A percentile compares a stretch with the other conserved stretches of the same genome.
phyloP scores from a whole-genome alignment of 805 yeast species.

The Suhomyces sp. region DNA sequence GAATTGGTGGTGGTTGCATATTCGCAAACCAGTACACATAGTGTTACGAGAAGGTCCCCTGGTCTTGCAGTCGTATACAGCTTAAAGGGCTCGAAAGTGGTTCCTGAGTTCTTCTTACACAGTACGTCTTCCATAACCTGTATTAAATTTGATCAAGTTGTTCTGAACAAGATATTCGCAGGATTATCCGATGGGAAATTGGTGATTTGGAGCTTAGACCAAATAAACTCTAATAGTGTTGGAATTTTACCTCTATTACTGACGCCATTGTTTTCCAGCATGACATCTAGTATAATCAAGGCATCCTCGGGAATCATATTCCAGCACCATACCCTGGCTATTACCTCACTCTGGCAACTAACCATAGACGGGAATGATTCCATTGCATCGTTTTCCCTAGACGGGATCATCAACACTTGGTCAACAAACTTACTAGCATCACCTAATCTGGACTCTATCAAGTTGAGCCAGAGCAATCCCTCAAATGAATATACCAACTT shows the following conservation, averaged over 20 bases:
- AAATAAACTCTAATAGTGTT: slow-evolving; percentile 9
- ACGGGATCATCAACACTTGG: slow-evolving; percentile 34
- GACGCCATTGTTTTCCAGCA: slow-evolving; percentile 22
- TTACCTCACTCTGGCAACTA: slow-evolving; percentile 23
- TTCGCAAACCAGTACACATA: background rate
- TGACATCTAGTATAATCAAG: slow-evolving; percentile 2
- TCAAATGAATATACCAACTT: slow-evolving; percentile 10
- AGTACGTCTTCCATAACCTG: slow-evolving; percentile 40
- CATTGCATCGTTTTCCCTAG: slow-evolving; percentile 20
- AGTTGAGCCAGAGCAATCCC: slow-evolving; percentile 11
- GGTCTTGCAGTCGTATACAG: slow-evolving; percentile 14
- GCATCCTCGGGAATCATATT: slow-evolving; percentile 1
- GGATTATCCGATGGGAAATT: slow-evolving; percentile 52
- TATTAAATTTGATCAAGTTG: slow-evolving; percentile 40
- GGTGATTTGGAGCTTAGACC: slow-evolving; percentile 49
- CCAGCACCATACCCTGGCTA: slow-evolving; percentile 20
- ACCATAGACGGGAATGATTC: slow-evolving; percentile 21
- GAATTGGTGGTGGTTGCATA: slow-evolving; percentile 13
- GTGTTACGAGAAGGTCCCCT: slow-evolving; percentile 4
- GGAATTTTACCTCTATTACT: slow-evolving; percentile 21
- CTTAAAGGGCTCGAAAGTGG: slow-evolving; percentile 3
- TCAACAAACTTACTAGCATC: slow-evolving; percentile 31
- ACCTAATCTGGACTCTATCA: slow-evolving; percentile 22
- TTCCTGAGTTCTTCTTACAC: slow-evolving; percentile 41
- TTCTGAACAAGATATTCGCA: slow-evolving; percentile 43